Percentiles rank a stretch among this genome's conserved stretches.
Conservation (phyloP, 1,139 yeast species). For the Meyerozyma sp. region DNA sequence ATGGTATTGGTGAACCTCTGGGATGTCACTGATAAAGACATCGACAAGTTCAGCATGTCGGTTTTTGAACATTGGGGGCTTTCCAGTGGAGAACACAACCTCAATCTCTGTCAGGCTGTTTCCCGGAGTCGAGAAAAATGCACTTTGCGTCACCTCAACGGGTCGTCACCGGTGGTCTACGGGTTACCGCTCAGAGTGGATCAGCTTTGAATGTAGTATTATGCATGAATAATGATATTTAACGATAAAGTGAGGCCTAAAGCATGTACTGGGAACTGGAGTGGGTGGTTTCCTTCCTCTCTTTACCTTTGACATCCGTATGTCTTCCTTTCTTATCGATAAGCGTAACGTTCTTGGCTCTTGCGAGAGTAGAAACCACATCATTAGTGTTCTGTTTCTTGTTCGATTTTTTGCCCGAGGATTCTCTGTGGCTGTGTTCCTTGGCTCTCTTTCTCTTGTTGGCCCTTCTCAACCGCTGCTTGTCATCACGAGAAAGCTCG, state of each 20-base stretch:
- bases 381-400: constrained; percentile 57
- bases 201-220: background rate
- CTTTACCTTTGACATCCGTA: constrained; percentile 68
- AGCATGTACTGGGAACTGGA: background rate
- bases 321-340: constrained; percentile 75
- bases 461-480: constrained; percentile 81
- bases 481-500: constrained; percentile 82
- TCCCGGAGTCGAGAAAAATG: constrained; percentile 54
- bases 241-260: background rate
- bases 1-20: constrained; percentile 82
- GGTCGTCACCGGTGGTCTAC: constrained; percentile 77
- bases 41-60: constrained; percentile 66
- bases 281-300: constrained; percentile 29
- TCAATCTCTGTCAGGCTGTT: constrained; percentile 47
- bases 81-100: constrained; percentile 13
- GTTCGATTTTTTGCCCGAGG: constrained; percentile 18
- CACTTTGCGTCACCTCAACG: constrained; percentile 61
- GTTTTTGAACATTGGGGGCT: constrained; percentile 63
- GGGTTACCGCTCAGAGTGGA: constrained; percentile 54
- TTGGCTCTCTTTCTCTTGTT: constrained; percentile 75
- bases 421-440: constrained; percentile 35
- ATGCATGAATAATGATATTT: background rate
- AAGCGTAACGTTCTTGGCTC: constrained; percentile 72
- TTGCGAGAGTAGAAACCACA: constrained; percentile 68
- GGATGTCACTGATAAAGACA: constrained; percentile 97